phyloP scores from a whole-genome alignment of 2,329 filamentous ascomycete genomes.

The Stagonosporopsis cucurbitacearum region DNA sequence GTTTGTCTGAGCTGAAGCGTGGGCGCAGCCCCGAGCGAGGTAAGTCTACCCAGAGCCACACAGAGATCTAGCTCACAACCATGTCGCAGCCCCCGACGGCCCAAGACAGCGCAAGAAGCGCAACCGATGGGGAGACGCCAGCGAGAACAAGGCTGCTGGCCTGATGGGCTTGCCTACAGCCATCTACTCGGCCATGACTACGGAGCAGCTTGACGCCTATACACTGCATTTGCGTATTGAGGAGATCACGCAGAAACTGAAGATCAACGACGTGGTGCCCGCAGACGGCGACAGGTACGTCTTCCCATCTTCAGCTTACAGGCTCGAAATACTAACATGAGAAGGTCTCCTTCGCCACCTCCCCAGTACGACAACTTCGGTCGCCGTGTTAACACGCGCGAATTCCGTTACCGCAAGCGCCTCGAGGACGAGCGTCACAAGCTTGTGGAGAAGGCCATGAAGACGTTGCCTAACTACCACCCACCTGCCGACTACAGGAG shows the following conservation, averaged over 20 bases:
- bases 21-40: conserved; percentile 89
- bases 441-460: conserved; percentile 98
- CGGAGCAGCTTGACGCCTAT: conserved; percentile 96
- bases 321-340: background rate
- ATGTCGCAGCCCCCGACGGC: conserved; percentile 64
- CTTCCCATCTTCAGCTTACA: background rate
- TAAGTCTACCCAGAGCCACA: conserved; percentile 51
- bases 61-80: conserved; percentile 18
- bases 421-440: conserved; percentile 99
- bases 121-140: conserved; percentile 96
- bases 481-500: conserved; percentile 98
- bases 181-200: conserved; percentile 97
- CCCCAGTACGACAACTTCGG: conserved; percentile 99
- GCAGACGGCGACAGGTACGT: conserved; percentile 92
- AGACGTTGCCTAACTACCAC: conserved; percentile 99
- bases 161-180: conserved; percentile 97
- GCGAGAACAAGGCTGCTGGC: conserved; percentile 97
- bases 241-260: conserved; percentile 98
- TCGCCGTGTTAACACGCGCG: conserved; percentile 98
- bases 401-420: conserved; percentile 97
- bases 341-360: conserved; percentile 89
- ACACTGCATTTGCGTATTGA: conserved; percentile 96
- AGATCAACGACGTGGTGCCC: conserved; percentile 98
- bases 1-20: conserved; percentile 70
- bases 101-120: conserved; percentile 94